phyloP scores from a whole-genome alignment of 2,329 filamentous ascomycete species.

The Cladorrhinum sp. region DNA sequence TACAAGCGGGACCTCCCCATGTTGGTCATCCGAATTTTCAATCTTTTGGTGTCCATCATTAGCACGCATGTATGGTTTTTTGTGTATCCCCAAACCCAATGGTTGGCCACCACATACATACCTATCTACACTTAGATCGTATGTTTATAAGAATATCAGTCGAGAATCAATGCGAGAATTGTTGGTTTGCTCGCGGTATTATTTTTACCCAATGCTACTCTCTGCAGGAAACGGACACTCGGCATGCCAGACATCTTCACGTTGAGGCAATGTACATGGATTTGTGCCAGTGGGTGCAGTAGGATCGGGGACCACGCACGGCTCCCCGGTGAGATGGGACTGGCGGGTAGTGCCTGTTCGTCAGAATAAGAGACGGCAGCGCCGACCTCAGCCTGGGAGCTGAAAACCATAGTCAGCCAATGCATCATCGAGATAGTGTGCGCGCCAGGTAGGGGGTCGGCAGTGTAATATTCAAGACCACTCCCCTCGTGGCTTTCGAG shows the following conservation, averaged over 20 bases:
- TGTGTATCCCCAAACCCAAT: background rate
- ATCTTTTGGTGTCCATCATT: background rate
- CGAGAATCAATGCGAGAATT: background rate
- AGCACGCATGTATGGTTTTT: background rate
- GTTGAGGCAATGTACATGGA: background rate
- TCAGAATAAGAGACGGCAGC: background rate
- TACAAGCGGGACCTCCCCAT: conserved; percentile 5
- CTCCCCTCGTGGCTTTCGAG: background rate
- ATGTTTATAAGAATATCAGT: background rate
- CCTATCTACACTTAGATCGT: background rate
- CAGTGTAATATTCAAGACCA: background rate
- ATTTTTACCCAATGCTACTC: background rate
- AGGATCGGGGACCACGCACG: conserved; percentile 5
- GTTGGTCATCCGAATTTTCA: conserved; percentile 11
- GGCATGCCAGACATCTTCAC: background rate
- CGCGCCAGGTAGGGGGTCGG: too few relatives aligned
- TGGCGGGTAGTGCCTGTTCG: background rate
- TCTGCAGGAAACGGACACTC: background rate
- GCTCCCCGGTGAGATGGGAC: background rate
- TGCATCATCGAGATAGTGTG: background rate
- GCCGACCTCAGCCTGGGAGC: background rate
- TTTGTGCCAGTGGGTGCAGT: background rate
- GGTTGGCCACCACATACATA: background rate
- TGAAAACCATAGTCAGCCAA: background rate
- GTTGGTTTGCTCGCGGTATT: background rate